phyloP scores from a whole-genome alignment of 805 yeast genomes.

The Brettanomyces anomalus region DNA sequence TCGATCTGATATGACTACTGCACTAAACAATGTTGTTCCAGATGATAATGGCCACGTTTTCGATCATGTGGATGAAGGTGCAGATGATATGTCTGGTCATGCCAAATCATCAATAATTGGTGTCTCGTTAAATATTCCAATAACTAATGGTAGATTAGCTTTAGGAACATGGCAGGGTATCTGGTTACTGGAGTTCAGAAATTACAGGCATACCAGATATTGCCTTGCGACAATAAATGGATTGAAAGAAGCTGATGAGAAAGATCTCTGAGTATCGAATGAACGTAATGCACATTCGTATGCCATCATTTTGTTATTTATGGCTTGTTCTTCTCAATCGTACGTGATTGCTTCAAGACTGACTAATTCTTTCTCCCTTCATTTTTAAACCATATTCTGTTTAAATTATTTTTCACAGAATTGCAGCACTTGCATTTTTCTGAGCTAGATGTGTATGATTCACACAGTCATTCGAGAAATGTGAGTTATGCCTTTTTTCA shows the following conservation, averaged over 20 bases:
- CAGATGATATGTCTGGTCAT: slow-evolving; percentile 84
- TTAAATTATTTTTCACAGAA: too few relatives aligned
- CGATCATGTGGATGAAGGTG: slow-evolving; percentile 65
- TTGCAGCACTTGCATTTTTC: too few relatives aligned
- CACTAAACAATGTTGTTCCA: slow-evolving; percentile 59
- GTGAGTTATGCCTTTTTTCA: too few relatives aligned
- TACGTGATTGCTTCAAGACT: too few relatives aligned
- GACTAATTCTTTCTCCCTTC: too few relatives aligned
- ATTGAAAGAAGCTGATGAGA: slow-evolving; percentile 18
- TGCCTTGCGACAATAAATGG: slow-evolving; percentile 73
- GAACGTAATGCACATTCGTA: too few relatives aligned
- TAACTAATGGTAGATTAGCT: slow-evolving; percentile 54
- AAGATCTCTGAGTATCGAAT: too few relatives aligned
- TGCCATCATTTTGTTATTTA: too few relatives aligned
- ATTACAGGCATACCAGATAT: slow-evolving; percentile 51
- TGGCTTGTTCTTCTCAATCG: too few relatives aligned
- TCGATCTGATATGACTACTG: slow-evolving; percentile 54
- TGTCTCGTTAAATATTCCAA: slow-evolving; percentile 58
- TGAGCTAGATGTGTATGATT: too few relatives aligned
- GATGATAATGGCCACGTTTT: slow-evolving; percentile 44
- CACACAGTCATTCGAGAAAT: too few relatives aligned
- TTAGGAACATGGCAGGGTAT: slow-evolving; percentile 86
- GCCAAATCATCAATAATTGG: slow-evolving; percentile 58
- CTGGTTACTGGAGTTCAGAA: slow-evolving; percentile 67
- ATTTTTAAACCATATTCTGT: too few relatives aligned